Percentiles rank a stretch among this genome's conserved stretches.
Conservation (phyloP, 176 grass and related monocot species). For the Tuctoria greenei region DNA sequence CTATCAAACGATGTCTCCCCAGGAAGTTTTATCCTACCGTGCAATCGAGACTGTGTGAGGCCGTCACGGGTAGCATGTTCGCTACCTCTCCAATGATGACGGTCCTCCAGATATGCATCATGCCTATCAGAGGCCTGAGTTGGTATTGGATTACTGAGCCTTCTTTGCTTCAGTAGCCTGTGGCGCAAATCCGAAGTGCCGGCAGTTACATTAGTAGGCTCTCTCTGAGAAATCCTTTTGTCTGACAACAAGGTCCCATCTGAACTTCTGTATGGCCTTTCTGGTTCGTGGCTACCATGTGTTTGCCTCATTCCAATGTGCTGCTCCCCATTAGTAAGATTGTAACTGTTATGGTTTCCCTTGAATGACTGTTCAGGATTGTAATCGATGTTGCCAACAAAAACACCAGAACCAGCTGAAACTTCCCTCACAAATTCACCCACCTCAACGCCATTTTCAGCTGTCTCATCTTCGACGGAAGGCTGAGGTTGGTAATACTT, state of each 20-base stretch:
- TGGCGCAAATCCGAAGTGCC: constrained; percentile 54
- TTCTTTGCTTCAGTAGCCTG: constrained; percentile 60
- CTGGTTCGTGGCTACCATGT: constrained; percentile 37
- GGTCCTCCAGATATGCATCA: constrained; percentile 36
- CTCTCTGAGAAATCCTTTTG: constrained; percentile 39
- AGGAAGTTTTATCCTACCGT: constrained; percentile 55
- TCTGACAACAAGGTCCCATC: constrained; percentile 35
- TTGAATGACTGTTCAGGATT: constrained; percentile 36
- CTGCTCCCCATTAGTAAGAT: constrained; percentile 4
- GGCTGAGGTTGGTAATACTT: constrained; percentile 31
- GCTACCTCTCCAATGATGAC: constrained; percentile 10
- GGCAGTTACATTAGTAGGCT: constrained; percentile 2
- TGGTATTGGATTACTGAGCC: constrained; percentile 26
- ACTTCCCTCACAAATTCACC: constrained; percentile 53
- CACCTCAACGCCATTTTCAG: constrained; percentile 40
- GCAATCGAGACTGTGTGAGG: constrained; percentile 37
- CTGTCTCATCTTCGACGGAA: constrained; percentile 22
- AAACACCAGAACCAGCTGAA: constrained; percentile 50
- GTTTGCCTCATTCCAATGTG: constrained; percentile 24
- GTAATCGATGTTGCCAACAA: background rate
- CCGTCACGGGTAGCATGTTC: constrained; percentile 5
- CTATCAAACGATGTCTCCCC: constrained; percentile 28
- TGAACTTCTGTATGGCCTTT: constrained; percentile 29
- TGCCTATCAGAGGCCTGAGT: constrained; percentile 3
- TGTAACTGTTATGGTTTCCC: constrained; percentile 22